These are phyloP conservation scores for Fusarium cyanostomum DNA, from an alignment of 2,329 filamentous ascomycete species.

Conservation along the genomic window DNA sequence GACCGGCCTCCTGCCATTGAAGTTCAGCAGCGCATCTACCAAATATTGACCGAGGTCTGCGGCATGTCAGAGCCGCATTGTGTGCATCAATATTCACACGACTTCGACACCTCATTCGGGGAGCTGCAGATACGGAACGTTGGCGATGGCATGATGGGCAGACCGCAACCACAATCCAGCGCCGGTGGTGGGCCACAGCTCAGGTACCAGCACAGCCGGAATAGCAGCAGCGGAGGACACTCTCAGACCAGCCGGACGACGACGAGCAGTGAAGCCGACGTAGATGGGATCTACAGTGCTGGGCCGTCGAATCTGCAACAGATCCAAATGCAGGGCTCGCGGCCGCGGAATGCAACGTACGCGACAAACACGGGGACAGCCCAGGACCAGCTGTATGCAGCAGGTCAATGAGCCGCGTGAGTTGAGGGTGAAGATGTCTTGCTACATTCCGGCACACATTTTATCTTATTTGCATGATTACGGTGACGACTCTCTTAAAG, in stretches of 20 bases:
- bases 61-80: constrained; percentile 62
- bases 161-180: constrained; percentile 30
- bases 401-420: constrained; percentile 27
- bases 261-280: constrained; percentile 44
- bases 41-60: constrained; percentile 60
- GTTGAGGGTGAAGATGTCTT: not conserved
- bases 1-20: constrained; percentile 63
- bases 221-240: constrained; percentile 48
- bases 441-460: not conserved
- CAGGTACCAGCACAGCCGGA: constrained; percentile 44
- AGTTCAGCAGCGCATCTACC: constrained; percentile 62
- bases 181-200: constrained; percentile 46
- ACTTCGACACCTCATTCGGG: constrained; percentile 43
- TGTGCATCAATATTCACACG: constrained; percentile 58
- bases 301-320: constrained; percentile 37
- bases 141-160: constrained; percentile 14
- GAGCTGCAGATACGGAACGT: constrained; percentile 34
- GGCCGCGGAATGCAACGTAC: constrained; percentile 38
- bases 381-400: constrained; percentile 33
- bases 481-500: constrained; percentile 12
- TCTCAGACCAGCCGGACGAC: constrained; percentile 49
- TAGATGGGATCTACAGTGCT: constrained; percentile 33
- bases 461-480: constrained; percentile 3
- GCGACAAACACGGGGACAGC: constrained; percentile 19
- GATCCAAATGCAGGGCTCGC: constrained; percentile 29